Evolutionary conservation across 352 stramenopile species (phyloP).

Genomic region (Globisporangium heterothallicum): DNA sequence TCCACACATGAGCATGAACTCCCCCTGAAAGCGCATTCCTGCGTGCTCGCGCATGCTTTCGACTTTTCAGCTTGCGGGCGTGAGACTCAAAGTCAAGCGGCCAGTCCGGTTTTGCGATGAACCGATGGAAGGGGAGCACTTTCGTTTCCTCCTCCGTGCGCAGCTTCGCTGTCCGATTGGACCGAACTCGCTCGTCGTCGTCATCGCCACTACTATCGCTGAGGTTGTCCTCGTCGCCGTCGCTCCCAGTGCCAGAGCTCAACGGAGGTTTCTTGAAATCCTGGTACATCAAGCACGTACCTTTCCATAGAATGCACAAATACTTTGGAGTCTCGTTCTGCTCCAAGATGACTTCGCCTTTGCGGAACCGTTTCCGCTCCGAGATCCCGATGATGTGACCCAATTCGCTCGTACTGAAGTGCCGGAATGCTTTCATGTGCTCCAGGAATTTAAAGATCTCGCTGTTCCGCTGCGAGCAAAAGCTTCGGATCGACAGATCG

Average conservation of each 20-base stretch:
- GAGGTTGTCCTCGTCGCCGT: conserved; percentile 17
- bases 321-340: conserved; percentile 53
- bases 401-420: conserved; percentile 56
- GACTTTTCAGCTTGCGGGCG: conserved; percentile 23
- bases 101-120: conserved; percentile 57
- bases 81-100: conserved; percentile 50
- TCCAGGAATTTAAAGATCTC: conserved; percentile 65
- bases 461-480: conserved; percentile 56
- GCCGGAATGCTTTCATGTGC: conserved; percentile 55
- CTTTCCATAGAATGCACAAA: conserved; percentile 59
- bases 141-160: conserved; percentile 9
- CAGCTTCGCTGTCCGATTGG: no score
- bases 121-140: conserved; percentile 47
- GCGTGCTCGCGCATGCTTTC: conserved; percentile 36
- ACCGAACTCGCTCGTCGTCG: conserved; percentile 5
- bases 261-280: conserved; percentile 54
- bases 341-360: conserved; percentile 53
- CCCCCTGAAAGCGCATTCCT: conserved; percentile 36
- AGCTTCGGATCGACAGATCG: conserved; percentile 42
- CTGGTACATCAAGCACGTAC: conserved; percentile 58
- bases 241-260: conserved; percentile 8
- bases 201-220: no score
- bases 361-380: conserved; percentile 58
- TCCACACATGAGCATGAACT: not conserved
- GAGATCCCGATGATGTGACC: conserved; percentile 72